Percentiles rank a stretch among this genome's conserved stretches.
Conservation (phyloP, 495 filamentous ascomycete species). For the Penicillium riverlandense region DNA sequence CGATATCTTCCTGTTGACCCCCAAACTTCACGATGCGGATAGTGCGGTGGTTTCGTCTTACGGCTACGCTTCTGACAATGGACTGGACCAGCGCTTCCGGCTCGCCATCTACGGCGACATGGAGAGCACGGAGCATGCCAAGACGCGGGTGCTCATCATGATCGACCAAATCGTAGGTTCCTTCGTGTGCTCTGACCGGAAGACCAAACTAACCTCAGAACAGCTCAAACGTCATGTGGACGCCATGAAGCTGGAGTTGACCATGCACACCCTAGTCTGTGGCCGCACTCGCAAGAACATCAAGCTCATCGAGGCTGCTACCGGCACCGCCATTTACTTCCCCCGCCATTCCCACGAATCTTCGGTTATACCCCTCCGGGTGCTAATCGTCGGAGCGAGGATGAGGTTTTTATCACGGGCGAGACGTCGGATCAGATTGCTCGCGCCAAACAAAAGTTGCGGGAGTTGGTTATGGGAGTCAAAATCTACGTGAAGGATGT, state of each 20-base stretch:
- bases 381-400: conserved; percentile 69
- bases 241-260: conserved; percentile 71
- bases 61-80: conserved; percentile 57
- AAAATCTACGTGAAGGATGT: conserved; percentile 90
- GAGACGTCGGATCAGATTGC: conserved; percentile 72
- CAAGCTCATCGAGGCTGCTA: conserved; percentile 89
- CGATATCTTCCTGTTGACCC: conserved; percentile 90
- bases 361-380: conserved; percentile 81
- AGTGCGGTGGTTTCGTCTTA: conserved; percentile 50
- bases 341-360: conserved; percentile 81
- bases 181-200: conserved; percentile 1
- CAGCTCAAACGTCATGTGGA: conserved; percentile 85
- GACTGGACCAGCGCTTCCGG: conserved; percentile 73
- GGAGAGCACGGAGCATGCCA: conserved; percentile 93
- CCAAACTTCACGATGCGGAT: conserved; percentile 54
- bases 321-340: conserved; percentile 94
- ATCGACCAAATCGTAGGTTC: conserved; percentile 88
- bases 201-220: conserved; percentile 21
- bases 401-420: conserved; percentile 91
- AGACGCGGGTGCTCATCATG: conserved; percentile 91
- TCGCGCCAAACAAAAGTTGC: conserved; percentile 80
- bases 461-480: conserved; percentile 68
- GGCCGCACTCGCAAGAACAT: conserved; percentile 92
- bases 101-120: conserved; percentile 92
- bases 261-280: conserved; percentile 83